Evolutionary conservation across 1,139 yeast species (phyloP).

Genomic region (Candida freyschussii): DNA sequence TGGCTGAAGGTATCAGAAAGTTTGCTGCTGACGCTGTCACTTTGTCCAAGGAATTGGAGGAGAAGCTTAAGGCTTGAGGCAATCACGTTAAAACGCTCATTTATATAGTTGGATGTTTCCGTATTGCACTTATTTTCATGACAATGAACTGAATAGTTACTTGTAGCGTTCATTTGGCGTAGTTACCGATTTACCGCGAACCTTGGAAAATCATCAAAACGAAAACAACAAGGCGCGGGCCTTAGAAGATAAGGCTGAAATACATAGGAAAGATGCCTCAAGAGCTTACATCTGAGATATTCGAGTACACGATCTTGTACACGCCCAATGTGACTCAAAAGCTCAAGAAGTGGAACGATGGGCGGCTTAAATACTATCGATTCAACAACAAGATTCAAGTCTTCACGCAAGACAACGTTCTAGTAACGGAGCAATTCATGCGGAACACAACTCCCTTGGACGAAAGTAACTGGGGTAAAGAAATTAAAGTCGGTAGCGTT

Average conservation of each 20-base stretch:
- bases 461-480: conserved; percentile 18
- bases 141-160: too few relatives aligned
- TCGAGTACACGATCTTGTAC: conserved; percentile 38
- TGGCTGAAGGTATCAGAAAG: conserved; percentile 95
- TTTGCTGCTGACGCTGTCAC: conserved; percentile 94
- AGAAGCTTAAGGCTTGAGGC: conserved; percentile 52
- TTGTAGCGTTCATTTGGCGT: too few relatives aligned
- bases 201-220: too few relatives aligned
- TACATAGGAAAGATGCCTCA: conserved; percentile 18
- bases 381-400: conserved; percentile 46
- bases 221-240: too few relatives aligned
- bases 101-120: neutral
- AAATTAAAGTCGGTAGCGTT: conserved; percentile 22
- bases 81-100: too few relatives aligned
- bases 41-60: conserved; percentile 72
- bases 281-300: conserved; percentile 30
- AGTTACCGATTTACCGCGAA: too few relatives aligned
- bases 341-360: conserved; percentile 54
- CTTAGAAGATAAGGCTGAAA: too few relatives aligned
- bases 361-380: conserved; percentile 42
- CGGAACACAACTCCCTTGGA: conserved; percentile 16
- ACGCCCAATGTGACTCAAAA: conserved; percentile 45
- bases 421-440: conserved; percentile 36
- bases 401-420: conserved; percentile 33
- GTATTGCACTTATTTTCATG: too few relatives aligned